phyloP scores from a whole-genome alignment of 2,329 filamentous ascomycete species.

The Purpureocillium takamizusanense region DNA sequence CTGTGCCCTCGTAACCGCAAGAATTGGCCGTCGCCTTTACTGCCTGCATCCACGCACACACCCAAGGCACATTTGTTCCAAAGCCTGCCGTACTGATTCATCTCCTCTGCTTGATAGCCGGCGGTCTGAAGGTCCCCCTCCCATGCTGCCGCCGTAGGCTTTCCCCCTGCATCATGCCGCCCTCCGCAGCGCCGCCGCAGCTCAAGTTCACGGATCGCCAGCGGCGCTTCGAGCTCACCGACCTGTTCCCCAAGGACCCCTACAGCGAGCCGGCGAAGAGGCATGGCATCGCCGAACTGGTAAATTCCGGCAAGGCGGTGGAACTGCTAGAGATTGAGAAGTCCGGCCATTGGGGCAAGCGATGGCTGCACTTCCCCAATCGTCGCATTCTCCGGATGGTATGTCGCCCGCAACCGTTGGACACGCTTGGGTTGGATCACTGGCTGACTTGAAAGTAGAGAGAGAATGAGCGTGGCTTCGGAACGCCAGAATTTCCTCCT shows the following conservation, averaged over 20 bases:
- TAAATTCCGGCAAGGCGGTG: conserved; percentile 15
- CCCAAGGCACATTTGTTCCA: too few species aligned
- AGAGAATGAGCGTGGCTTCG: background rate
- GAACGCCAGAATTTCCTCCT: conserved; percentile 5
- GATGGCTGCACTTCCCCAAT: conserved; percentile 22
- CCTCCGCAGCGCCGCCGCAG: background rate
- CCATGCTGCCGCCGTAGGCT: too few species aligned
- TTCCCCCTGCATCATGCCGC: background rate
- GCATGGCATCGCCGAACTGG: conserved; percentile 11
- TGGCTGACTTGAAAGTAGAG: background rate
- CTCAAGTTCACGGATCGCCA: background rate
- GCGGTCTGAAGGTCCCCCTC: too few species aligned
- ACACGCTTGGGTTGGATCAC: background rate
- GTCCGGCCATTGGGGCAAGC: conserved; percentile 23
- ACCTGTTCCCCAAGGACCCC: conserved; percentile 1
- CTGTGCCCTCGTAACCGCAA: too few species aligned
- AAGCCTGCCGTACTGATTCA: too few species aligned
- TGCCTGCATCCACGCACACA: too few species aligned
- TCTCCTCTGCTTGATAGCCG: too few species aligned
- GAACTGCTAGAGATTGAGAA: conserved; percentile 28
- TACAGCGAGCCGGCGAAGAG: background rate
- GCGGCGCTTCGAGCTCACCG: background rate
- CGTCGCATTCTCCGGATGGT: conserved; percentile 12
- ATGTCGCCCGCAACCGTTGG: conserved; percentile 11
- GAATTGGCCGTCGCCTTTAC: too few species aligned